Base-by-base conservation (phyloP, 2,329 filamentous ascomycete species). In the Aspergillus floridensis region DNA sequence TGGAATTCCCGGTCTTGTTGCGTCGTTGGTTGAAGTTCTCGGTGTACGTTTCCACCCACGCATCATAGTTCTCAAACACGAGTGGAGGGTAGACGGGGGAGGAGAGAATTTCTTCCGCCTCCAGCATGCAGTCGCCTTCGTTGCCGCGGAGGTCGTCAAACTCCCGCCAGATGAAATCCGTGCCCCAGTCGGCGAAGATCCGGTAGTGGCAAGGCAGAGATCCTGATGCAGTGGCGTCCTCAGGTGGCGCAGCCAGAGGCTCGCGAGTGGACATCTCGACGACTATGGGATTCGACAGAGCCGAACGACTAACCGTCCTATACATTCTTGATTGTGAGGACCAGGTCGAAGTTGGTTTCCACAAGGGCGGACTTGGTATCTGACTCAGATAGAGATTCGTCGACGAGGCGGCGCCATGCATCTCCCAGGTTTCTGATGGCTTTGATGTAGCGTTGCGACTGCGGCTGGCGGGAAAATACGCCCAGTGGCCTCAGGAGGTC, bases 151-250 rank as follows among this genome's bases (percentile, higher is more conserved):
- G 32, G 31, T 65, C 61, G 16, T 61, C 53, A 0, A 32, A n/a
- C 7, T 60, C 56, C 7, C 57, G 61, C 63, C 59, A 66, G 8
- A 68, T 57, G 14, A 66, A 66, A 16, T 58, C 58, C 7, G 63
- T 63, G 21, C 62, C 60, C 32, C 62, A 65, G 21, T 68, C 67
- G 10, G 65, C 48, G 35, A 63, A 61, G 14, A 66, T 68, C 10
- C 62, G 60, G 24, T 65, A 68, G 46, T 65, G 61, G 1, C 55
- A 59, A n/a, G 49, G 12, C 4, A 12, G 12, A 22, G 22, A 22
- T 4, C 12, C 32, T 35, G 14, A 16, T 35, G 10, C 1, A 4
- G 32, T 2, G 14, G 32, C 0, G 12, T 16, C 12, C 32, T 26
- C 22, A 10, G 21, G 3, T 1, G 21, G 19, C 21, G 12, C 46